Evolutionary conservation across 1,139 yeast genomes (phyloP).

Genomic region (Zygosaccharomyces pseudobailii): DNA sequence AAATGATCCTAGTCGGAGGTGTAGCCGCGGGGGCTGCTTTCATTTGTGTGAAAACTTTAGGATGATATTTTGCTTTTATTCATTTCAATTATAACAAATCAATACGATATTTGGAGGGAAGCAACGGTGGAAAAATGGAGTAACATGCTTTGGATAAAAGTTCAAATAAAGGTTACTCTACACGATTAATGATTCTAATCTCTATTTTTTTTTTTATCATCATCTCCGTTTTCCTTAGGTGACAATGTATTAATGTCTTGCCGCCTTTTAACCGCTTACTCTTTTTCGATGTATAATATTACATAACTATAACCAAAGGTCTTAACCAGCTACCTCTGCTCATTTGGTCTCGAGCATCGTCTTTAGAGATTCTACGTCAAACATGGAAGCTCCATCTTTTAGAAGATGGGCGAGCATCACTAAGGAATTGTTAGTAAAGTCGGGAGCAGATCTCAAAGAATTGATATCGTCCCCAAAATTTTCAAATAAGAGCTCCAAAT

Average conservation of each 20-base stretch:
- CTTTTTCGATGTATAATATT: constrained; percentile 9
- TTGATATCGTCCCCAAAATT: constrained; percentile 62
- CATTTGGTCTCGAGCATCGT: constrained; percentile 20
- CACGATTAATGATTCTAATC: too few relatives aligned
- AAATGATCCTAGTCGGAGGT: constrained; percentile 91
- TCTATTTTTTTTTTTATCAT: neutral
- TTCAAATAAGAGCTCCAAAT: constrained; percentile 52
- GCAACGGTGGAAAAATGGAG: neutral
- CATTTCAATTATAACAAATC: neutral
- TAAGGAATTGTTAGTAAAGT: constrained; percentile 55
- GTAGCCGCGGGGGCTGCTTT: constrained; percentile 97
- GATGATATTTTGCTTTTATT: constrained; percentile 7
- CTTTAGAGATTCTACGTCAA: constrained; percentile 55
- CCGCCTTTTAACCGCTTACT: neutral
- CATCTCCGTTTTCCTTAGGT: neutral
- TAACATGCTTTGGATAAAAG: too few relatives aligned
- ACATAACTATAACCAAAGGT: constrained; percentile 7
- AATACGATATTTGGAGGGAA: neutral
- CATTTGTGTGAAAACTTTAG: constrained; percentile 62
- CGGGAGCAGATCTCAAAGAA: constrained; percentile 58
- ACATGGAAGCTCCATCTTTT: constrained; percentile 62
- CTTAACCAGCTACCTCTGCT: neutral
- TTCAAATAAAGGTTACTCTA: too few relatives aligned
- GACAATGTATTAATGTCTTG: too few relatives aligned
- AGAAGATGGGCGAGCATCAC: constrained; percentile 59